A percentile compares a stretch with the other conserved stretches of the same genome.
These are phyloP conservation scores for Solanum medicagineum DNA, from an alignment of 257 asterid species.

Conservation along the genomic window DNA sequence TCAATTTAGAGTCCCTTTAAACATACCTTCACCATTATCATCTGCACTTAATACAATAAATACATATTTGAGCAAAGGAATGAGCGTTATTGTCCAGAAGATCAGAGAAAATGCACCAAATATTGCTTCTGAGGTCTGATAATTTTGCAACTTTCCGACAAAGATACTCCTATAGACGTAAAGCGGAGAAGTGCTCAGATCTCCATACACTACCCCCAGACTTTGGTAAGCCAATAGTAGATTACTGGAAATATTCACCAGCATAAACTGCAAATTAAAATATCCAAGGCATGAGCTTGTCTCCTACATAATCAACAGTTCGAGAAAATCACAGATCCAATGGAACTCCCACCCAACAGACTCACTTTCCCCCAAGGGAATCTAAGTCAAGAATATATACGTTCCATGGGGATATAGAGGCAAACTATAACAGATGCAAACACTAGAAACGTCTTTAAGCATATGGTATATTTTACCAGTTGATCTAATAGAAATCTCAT, in stretches of 20 bases:
- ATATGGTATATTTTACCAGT: background rate
- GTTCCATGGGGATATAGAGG: background rate
- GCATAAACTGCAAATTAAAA: conserved; percentile 38
- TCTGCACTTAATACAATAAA: conserved; percentile 59
- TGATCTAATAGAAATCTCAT: background rate
- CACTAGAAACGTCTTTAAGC: background rate
- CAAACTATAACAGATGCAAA: background rate
- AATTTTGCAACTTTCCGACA: conserved; percentile 46
- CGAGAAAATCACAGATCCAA: background rate
- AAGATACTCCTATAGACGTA: conserved; percentile 74
- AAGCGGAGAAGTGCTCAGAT: conserved; percentile 89
- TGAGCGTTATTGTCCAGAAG: conserved; percentile 89
- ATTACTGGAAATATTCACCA: conserved; percentile 33
- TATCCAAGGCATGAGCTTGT: background rate
- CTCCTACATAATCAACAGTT: background rate
- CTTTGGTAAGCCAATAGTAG: conserved; percentile 82
- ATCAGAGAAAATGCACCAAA: conserved; percentile 85
- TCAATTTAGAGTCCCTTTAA: background rate
- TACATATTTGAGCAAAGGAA: conserved; percentile 86
- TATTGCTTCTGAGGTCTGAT: conserved; percentile 52
- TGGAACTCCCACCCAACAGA: background rate
- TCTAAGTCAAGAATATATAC: background rate
- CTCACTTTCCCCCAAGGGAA: background rate
- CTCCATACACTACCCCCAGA: conserved; percentile 97
- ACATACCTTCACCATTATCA: conserved; percentile 92